phyloP scores from a whole-genome alignment of 2,329 filamentous ascomycete species.

The Colletotrichum aenigma region DNA sequence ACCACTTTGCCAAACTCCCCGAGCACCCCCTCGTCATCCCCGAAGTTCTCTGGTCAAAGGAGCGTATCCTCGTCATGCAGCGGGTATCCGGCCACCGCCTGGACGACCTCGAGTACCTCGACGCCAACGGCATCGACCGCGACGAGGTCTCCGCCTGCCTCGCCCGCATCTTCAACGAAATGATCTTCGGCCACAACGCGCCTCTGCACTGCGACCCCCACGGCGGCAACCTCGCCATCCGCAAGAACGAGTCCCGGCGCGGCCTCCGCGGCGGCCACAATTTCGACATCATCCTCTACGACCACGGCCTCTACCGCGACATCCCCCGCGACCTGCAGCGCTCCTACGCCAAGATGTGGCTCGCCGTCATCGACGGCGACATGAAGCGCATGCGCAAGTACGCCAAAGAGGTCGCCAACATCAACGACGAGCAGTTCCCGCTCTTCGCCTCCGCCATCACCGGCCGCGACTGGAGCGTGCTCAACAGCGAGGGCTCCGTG shows the following conservation, averaged over 20 bases:
- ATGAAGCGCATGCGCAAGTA: slow-evolving; percentile 86
- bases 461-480: slow-evolving; percentile 83
- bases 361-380: slow-evolving; percentile 91
- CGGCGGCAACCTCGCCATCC: slow-evolving; percentile 92
- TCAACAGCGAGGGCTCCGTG: slow-evolving; percentile 52
- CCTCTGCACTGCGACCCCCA: slow-evolving; percentile 97
- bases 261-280: slow-evolving; percentile 63
- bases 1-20: slow-evolving; percentile 78
- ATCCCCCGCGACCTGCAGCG: slow-evolving; percentile 80
- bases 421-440: slow-evolving; percentile 88
- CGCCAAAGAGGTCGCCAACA: slow-evolving; percentile 85
- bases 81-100: slow-evolving; percentile 85
- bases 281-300: slow-evolving; percentile 95
- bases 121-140: slow-evolving; percentile 84
- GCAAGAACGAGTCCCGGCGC: slow-evolving; percentile 68
- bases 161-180: slow-evolving; percentile 95
- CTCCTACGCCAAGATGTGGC: slow-evolving; percentile 95
- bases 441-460: slow-evolving; percentile 97
- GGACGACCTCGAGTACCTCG: slow-evolving; percentile 88
- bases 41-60: slow-evolving; percentile 85
- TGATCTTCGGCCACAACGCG: slow-evolving; percentile 92
- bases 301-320: slow-evolving; percentile 94
- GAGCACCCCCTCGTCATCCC: slow-evolving; percentile 87
- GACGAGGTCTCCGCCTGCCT: slow-evolving; percentile 94
- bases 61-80: slow-evolving; percentile 94